Evolutionary conservation across 169 alveolate genomes (phyloP).

Genomic region (Cytauxzoon felis): DNA sequence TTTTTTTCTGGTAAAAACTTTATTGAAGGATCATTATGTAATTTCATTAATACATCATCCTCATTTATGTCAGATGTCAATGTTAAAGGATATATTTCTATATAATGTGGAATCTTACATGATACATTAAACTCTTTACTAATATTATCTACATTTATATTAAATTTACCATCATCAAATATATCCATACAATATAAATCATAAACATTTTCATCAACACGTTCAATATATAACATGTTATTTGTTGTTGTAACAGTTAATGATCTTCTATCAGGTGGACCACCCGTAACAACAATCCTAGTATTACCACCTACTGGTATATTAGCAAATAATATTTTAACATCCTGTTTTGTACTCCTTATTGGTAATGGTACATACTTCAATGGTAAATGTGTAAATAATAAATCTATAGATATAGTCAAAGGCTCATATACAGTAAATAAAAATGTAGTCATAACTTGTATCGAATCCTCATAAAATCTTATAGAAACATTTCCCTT

Average conservation of each 20-base stretch:
- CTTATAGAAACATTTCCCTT: no score
- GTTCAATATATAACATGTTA: neutral
- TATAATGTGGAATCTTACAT: conserved; percentile 18
- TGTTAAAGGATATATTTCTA: conserved; percentile 34
- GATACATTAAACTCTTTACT: conserved; percentile 25
- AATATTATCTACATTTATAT: conserved; percentile 6
- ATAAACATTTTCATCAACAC: neutral
- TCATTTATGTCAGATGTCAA: neutral
- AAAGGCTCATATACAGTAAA: no score
- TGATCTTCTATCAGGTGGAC: conserved; percentile 11
- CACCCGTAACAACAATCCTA: conserved; percentile 30
- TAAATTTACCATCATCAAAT: conserved; percentile 21
- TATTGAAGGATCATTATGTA: neutral
- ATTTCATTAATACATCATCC: neutral
- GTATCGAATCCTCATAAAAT: no score
- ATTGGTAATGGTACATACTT: no score
- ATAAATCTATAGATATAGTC: no score
- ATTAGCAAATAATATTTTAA: conserved; percentile 35
- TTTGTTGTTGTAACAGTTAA: neutral
- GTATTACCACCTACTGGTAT: conserved; percentile 40
- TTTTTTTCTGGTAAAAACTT: no score
- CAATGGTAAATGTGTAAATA: no score
- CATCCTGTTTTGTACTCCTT: no score
- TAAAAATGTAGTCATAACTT: no score
- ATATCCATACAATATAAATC: conserved; percentile 27